Base-by-base conservation (phyloP, 2,329 filamentous ascomycete genomes). In the Coniochaeta pulveracea region DNA sequence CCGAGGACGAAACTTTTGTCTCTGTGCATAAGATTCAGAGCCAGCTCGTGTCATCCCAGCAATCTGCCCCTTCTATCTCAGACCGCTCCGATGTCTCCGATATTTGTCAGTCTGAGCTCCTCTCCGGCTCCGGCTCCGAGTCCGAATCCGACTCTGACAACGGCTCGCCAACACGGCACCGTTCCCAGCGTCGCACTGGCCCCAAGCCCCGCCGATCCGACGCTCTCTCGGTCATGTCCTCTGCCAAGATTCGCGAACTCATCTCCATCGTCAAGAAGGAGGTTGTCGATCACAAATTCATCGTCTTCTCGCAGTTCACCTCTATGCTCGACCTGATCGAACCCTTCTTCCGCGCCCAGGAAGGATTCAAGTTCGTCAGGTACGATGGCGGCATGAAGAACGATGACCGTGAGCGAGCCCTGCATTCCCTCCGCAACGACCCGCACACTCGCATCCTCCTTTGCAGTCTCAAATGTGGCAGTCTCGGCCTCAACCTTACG, bases 231-330 rank as follows among this genome's bases (percentile, higher is more conserved):
- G 64, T 81, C 21, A 62, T 73, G 17, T 70, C 76, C 2, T 98
- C 91, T 1, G 89, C 91, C 46, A 98, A 98, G 62, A 93, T 98
- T 48, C 78, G 81, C 27, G 78, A 91, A 46, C 69, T 96, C 14
- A 72, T 93, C 49, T 68, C 76, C 39, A 83, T 98, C 33, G 72
- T 98, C 7, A 72, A 77, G 37, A 74, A 74, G 27, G 91, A 98
- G 55, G 77, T 78, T 0, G 63, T 69, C 2, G 68, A 85, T 38
- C 85, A 94, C 68, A 98, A 98, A 53, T 93, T 94, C 51, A 98
- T 98, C 48, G 86, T 98, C 42, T 98, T 98, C 59, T 94, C 86
- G 2, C 85, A 96, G 48, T 98, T 98, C 59, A 98, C 91, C 1
- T 91, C 85, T 1, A 98, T 98, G 91, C 76, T 98, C 28, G 84